Conservation (phyloP, 441 rosid genomes). For the Theobroma grandiflorum region DNA sequence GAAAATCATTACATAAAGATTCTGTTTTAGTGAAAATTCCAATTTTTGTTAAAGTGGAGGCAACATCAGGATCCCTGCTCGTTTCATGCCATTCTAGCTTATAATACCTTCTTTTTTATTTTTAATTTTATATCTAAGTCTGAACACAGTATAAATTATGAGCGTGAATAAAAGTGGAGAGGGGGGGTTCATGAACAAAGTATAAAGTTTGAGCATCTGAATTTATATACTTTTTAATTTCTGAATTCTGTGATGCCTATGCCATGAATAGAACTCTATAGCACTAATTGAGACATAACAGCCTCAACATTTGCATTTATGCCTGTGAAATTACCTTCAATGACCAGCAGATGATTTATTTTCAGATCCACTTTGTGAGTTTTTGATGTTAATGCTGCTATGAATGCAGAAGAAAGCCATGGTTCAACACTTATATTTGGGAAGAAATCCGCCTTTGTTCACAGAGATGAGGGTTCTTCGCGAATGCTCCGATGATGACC, state of each 20-base stretch:
- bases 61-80: too few relatives aligned
- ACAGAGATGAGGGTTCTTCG: constrained; percentile 84
- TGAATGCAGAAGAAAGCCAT: constrained; percentile 61
- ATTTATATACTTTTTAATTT: neutral
- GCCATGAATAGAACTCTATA: neutral
- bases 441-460: constrained; percentile 87
- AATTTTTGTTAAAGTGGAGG: neutral
- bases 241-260: neutral
- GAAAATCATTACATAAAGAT: neutral
- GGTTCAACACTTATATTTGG: constrained; percentile 84
- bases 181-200: too few relatives aligned
- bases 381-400: constrained; percentile 20
- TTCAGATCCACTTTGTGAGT: constrained; percentile 12
- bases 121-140: too few relatives aligned
- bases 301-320: neutral
- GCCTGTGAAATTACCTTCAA: neutral
- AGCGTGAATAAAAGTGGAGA: too few relatives aligned
- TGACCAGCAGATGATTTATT: neutral
- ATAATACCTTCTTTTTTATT: too few relatives aligned
- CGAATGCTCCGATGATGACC: constrained; percentile 75
- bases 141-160: too few relatives aligned
- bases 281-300: neutral
- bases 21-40: neutral
- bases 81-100: too few relatives aligned
- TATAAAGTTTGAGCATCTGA: neutral